Evolutionary conservation across 2,329 filamentous ascomycete species (phyloP).

Genomic region (Dactylonectria estremocensis): DNA sequence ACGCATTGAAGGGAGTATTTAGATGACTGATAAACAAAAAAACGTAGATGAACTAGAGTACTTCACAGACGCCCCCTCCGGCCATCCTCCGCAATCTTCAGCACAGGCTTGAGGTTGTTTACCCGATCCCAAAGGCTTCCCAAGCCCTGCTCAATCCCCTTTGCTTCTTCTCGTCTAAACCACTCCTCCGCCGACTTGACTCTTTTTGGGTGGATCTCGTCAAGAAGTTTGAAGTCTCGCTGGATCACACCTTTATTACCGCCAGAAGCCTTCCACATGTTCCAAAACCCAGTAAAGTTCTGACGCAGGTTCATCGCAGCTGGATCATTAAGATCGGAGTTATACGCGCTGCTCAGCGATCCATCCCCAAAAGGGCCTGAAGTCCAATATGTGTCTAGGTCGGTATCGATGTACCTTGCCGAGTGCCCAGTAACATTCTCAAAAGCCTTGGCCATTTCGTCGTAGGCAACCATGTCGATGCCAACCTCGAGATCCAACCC

Average conservation of each 20-base stretch:
- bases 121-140: conserved; percentile 20
- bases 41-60: neutral
- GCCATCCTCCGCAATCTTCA: conserved; percentile 15
- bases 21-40: neutral
- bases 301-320: conserved; percentile 20
- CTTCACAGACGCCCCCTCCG: neutral
- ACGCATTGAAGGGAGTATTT: neutral
- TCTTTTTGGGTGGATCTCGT: conserved; percentile 31
- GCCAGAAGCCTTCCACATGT: conserved; percentile 21
- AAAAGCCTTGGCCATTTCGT: conserved; percentile 18
- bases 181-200: conserved; percentile 30
- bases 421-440: conserved; percentile 30
- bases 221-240: conserved; percentile 22
- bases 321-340: conserved; percentile 13
- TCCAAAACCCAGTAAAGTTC: conserved; percentile 37
- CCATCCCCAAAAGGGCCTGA: neutral
- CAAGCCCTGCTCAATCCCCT: conserved; percentile 8
- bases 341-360: conserved; percentile 7
- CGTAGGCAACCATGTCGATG: conserved; percentile 10
- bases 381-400: neutral
- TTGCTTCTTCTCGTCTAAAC: conserved; percentile 9
- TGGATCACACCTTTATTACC: conserved; percentile 18
- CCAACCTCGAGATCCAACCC: conserved; percentile 32
- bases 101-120: conserved; percentile 10
- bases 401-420: conserved; percentile 21